Conservation (phyloP, 495 filamentous ascomycete genomes). For the Lophiostoma macrostomum region DNA sequence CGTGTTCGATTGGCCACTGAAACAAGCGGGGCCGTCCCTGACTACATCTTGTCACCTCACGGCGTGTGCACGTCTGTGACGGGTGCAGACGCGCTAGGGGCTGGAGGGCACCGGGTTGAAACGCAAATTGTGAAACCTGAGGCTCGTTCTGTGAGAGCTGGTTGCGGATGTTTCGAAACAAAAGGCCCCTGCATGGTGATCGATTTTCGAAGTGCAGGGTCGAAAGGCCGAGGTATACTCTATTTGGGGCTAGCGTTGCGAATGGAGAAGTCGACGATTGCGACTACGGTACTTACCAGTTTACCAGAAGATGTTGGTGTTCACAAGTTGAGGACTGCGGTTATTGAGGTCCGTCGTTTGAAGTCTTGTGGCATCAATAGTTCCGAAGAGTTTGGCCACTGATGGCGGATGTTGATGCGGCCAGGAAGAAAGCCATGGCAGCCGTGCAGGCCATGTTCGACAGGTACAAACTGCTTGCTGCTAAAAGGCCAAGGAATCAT, state of each 20-base stretch:
- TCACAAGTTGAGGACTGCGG: no score
- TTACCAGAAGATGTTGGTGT: no score
- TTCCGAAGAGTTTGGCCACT: neutral
- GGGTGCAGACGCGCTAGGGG: neutral
- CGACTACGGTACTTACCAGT: no score
- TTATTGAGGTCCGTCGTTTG: no score
- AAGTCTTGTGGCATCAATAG: no score
- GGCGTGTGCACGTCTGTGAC: no score
- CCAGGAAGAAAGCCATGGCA: conserved; percentile 33
- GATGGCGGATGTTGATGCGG: conserved; percentile 9
- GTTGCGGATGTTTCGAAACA: conserved; percentile 8
- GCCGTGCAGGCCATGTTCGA: conserved; percentile 44
- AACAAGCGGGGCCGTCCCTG: no score
- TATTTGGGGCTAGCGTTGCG: neutral
- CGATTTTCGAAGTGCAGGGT: neutral
- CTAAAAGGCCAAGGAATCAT: conserved; percentile 18
- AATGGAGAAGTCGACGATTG: no score
- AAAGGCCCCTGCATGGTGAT: neutral
- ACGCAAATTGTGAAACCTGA: neutral
- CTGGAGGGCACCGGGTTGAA: neutral
- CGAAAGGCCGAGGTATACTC: neutral
- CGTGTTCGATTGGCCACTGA: no score
- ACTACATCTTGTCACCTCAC: no score
- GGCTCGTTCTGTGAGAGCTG: neutral
- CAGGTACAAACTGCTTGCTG: conserved; percentile 33